Percentiles rank a stretch among this genome's conserved stretches.
Conservation (phyloP, 164 flowering plant genomes). For the Stephania cephalantha region DNA sequence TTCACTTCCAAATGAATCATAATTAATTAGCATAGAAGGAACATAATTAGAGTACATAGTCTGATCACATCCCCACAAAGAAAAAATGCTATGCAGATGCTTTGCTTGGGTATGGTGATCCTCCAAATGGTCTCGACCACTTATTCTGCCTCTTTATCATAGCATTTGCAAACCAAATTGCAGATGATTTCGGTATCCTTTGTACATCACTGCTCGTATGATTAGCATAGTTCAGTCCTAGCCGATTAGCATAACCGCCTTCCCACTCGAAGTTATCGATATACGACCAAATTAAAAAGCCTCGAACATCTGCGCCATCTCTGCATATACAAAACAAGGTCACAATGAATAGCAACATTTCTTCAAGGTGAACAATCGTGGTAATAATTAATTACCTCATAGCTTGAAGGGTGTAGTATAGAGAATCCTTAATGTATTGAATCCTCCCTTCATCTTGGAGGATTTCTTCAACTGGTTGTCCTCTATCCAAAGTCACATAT, state of each 20-base stretch:
- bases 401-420: slow-evolving; percentile 18
- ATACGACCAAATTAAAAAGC: slow-evolving; percentile 14
- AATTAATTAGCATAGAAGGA: not conserved
- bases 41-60: not conserved
- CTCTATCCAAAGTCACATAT: slow-evolving; percentile 21
- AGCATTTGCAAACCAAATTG: slow-evolving; percentile 14
- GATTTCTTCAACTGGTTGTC: slow-evolving; percentile 16
- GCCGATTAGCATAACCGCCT: slow-evolving; percentile 14
- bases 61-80: not conserved
- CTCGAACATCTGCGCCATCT: slow-evolving; percentile 14
- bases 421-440: slow-evolving; percentile 18
- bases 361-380: not conserved
- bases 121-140: slow-evolving; percentile 3
- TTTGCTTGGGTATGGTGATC: slow-evolving; percentile 1
- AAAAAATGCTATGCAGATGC: slow-evolving; percentile 9
- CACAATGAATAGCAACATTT: not conserved
- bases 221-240: slow-evolving; percentile 16
- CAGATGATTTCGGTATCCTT: slow-evolving; percentile 16
- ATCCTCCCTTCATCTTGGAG: slow-evolving; percentile 22
- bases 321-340: slow-evolving; percentile 2
- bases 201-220: slow-evolving; percentile 13
- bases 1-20: not conserved
- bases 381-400: slow-evolving; percentile 18
- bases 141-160: slow-evolving; percentile 9
- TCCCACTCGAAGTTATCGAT: slow-evolving; percentile 21